These are phyloP conservation scores for Globisporangium sylvaticum DNA, from an alignment of 352 stramenopile genomes.

Conservation along the genomic window DNA sequence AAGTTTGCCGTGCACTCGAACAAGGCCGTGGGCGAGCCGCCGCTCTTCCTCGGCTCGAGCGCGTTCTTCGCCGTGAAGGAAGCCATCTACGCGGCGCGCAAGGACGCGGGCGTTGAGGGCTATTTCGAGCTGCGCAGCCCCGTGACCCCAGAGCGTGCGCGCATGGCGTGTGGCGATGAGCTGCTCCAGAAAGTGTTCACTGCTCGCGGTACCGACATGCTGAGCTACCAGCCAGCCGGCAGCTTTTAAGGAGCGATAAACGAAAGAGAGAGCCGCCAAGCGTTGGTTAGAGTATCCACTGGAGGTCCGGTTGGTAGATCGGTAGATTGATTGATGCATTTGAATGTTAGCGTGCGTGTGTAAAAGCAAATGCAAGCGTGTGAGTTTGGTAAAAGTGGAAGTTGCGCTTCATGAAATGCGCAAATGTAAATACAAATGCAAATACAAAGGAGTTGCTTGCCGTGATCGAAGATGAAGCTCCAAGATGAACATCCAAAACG, in stretches of 20 bases:
- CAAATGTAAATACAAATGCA: too few species aligned
- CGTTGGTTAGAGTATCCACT: conserved; percentile 1
- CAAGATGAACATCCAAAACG: too few species aligned
- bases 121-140: conserved; percentile 78
- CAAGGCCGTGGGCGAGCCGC: conserved; percentile 95
- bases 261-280: conserved; percentile 10
- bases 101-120: conserved; percentile 48
- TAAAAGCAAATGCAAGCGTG: neutral
- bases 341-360: neutral
- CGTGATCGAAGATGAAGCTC: too few species aligned
- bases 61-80: conserved; percentile 97
- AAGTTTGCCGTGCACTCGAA: conserved; percentile 94
- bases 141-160: conserved; percentile 76
- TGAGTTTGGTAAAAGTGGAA: neutral
- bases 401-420: too few species aligned
- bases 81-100: conserved; percentile 84
- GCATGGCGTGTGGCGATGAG: conserved; percentile 77
- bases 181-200: conserved; percentile 69
- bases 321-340: neutral
- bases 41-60: conserved; percentile 92
- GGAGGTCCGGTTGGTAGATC: neutral
- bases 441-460: too few species aligned
- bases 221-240: conserved; percentile 52
- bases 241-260: conserved; percentile 41
- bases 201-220: conserved; percentile 54